These are phyloP conservation scores for Hemisphaericaspora nanyangensis DNA, from an alignment of 805 yeast genomes.

Conservation along the genomic window DNA sequence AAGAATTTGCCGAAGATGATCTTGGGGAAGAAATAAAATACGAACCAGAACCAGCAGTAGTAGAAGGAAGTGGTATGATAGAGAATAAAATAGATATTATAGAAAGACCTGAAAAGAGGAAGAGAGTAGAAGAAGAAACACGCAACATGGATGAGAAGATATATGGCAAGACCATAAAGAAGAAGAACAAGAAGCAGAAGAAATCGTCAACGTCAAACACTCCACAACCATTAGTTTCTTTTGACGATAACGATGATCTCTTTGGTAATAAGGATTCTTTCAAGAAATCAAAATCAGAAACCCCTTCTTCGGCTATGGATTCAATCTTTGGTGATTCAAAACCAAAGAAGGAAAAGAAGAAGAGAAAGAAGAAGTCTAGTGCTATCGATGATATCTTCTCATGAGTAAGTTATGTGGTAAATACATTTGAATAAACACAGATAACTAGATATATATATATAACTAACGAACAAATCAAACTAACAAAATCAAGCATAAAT, in stretches of 20 bases:
- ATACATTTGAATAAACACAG: no score
- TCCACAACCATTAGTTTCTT: constrained; percentile 3
- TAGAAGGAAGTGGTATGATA: no score
- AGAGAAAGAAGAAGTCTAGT: constrained; percentile 45
- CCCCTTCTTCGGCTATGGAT: background rate
- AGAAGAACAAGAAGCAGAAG: constrained; percentile 10
- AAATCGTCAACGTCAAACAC: background rate
- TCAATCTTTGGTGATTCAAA: background rate
- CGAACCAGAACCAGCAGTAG: constrained; percentile 14
- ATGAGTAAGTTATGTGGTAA: background rate
- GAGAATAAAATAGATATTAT: no score
- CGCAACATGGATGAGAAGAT: background rate
- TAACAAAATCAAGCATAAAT: background rate
- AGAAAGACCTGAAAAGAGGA: constrained; percentile 8
- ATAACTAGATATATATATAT: no score
- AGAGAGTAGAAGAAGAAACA: constrained; percentile 10
- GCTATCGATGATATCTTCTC: constrained; percentile 64
- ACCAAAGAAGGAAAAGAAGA: constrained; percentile 10
- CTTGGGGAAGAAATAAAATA: constrained; percentile 28
- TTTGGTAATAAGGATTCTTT: background rate
- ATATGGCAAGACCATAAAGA: constrained; percentile 8
- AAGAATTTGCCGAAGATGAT: constrained; percentile 10
- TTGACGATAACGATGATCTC: no score
- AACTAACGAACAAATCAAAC: background rate
- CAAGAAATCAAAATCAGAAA: background rate